Conservation (phyloP, 331 rosid genomes). For the Malus hybrid region DNA sequence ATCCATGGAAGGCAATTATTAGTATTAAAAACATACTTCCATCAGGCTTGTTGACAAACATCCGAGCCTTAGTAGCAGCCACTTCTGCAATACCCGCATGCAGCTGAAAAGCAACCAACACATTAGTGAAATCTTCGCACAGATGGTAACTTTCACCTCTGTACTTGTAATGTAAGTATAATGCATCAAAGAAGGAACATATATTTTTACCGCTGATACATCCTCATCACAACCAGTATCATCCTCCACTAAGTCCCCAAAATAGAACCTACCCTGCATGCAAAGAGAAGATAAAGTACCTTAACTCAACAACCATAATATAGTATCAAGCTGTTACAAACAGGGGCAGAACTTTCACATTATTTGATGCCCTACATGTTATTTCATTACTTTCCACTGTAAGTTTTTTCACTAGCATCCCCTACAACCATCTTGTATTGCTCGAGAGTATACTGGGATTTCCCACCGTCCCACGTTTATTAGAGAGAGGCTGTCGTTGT, state of each 20-base stretch:
- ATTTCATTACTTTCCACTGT: neutral
- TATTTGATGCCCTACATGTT: neutral
- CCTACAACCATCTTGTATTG: neutral
- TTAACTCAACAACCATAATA: neutral
- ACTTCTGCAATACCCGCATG: constrained; percentile 93
- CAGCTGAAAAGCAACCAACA: constrained; percentile 46
- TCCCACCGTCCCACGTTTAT: neutral
- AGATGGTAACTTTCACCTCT: neutral
- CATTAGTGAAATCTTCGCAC: constrained; percentile 6
- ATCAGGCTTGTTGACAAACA: constrained; percentile 97
- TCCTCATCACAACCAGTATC: constrained; percentile 69
- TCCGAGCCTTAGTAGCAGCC: constrained; percentile 99
- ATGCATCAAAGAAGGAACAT: constrained; percentile 2
- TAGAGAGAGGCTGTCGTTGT: neutral
- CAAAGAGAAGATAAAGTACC: constrained; percentile 10
- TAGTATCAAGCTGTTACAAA: neutral
- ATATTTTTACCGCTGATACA: constrained; percentile 50
- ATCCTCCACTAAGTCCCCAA: constrained; percentile 69
- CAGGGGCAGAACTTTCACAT: neutral
- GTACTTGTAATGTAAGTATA: neutral
- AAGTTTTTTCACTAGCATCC: neutral
- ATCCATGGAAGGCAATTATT: neutral
- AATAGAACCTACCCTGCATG: constrained; percentile 93
- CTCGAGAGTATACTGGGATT: neutral
- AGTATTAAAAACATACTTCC: constrained; percentile 59